phyloP scores from a whole-genome alignment of 1,139 yeast species.

The Yamadazyma blattariae region DNA sequence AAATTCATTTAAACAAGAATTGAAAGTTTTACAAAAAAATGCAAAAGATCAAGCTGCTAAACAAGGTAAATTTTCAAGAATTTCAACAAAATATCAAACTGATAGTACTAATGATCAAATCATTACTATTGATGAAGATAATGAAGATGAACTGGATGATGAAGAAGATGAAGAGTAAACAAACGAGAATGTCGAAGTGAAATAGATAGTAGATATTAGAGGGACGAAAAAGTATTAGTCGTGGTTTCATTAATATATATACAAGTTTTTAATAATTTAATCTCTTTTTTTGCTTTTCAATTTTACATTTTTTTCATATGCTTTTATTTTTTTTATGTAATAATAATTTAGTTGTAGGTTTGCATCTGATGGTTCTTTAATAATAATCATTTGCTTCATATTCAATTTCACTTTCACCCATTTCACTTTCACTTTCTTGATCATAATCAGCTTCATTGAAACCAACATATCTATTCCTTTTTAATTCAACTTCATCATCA shows the following conservation, averaged over 20 bases:
- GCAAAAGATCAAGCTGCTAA: slow-evolving; percentile 59
- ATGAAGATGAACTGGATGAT: slow-evolving; percentile 17
- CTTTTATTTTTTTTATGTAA: no score
- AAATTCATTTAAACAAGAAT: slow-evolving; percentile 58
- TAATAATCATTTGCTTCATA: slow-evolving; percentile 48
- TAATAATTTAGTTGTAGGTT: neutral
- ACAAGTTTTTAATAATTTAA: no score
- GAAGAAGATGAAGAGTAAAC: slow-evolving; percentile 6
- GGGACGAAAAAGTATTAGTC: neutral
- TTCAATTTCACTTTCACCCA: slow-evolving; percentile 26
- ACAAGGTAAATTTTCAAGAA: slow-evolving; percentile 63
- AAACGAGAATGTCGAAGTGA: neutral
- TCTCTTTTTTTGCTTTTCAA: no score
- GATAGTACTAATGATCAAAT: slow-evolving; percentile 45
- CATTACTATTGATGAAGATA: slow-evolving; percentile 56
- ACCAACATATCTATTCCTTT: slow-evolving; percentile 42
- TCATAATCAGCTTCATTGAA: slow-evolving; percentile 50
- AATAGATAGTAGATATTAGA: no score
- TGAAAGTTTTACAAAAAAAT: slow-evolving; percentile 47
- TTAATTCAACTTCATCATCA: slow-evolving; percentile 45
- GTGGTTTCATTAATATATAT: slow-evolving; percentile 3
- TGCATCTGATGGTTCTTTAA: no score
- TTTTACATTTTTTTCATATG: neutral
- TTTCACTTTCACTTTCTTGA: slow-evolving; percentile 34
- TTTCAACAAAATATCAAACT: slow-evolving; percentile 64